Percentiles rank a stretch among this genome's conserved stretches.
Conservation (phyloP, 345 rosid genomes). For the Anastatica hierochuntica region DNA sequence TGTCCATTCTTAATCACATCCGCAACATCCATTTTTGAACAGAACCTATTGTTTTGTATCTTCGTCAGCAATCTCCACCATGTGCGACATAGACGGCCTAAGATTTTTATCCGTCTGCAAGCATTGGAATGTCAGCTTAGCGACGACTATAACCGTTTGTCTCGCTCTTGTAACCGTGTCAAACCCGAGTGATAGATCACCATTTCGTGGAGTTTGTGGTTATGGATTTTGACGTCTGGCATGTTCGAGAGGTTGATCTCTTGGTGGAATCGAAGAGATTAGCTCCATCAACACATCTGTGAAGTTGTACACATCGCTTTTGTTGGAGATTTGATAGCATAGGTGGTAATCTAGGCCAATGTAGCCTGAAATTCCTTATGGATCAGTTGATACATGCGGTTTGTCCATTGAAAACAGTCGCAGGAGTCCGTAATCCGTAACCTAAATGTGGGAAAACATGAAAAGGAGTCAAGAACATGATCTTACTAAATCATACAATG, state of each 20-base stretch:
- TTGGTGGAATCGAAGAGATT: constrained; percentile 61
- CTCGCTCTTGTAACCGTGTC: constrained; percentile 40
- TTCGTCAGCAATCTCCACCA: constrained; percentile 34
- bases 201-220: constrained; percentile 46
- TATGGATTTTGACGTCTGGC: constrained; percentile 73
- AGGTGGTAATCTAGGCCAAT: constrained; percentile 86
- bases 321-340: constrained; percentile 71
- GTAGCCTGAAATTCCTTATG: constrained; percentile 94
- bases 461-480: neutral
- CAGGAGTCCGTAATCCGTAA: constrained; percentile 85
- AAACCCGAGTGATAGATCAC: constrained; percentile 58
- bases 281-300: constrained; percentile 31
- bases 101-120: constrained; percentile 54
- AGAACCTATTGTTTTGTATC: constrained; percentile 27
- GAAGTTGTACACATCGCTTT: constrained; percentile 66
- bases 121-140: constrained; percentile 78
- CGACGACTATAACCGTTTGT: constrained; percentile 49
- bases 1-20: constrained; percentile 34
- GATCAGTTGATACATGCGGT: constrained; percentile 83
- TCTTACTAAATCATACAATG: neutral
- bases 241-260: constrained; percentile 71
- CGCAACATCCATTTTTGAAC: constrained; percentile 20
- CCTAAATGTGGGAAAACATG: constrained; percentile 22
- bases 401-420: constrained; percentile 58
- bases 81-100: constrained; percentile 65